Percentiles rank a stretch among this genome's conserved stretches.
Evolutionary conservation across 495 filamentous ascomycete genomes (phyloP).

Genomic region (Jackrogersella minutella): DNA sequence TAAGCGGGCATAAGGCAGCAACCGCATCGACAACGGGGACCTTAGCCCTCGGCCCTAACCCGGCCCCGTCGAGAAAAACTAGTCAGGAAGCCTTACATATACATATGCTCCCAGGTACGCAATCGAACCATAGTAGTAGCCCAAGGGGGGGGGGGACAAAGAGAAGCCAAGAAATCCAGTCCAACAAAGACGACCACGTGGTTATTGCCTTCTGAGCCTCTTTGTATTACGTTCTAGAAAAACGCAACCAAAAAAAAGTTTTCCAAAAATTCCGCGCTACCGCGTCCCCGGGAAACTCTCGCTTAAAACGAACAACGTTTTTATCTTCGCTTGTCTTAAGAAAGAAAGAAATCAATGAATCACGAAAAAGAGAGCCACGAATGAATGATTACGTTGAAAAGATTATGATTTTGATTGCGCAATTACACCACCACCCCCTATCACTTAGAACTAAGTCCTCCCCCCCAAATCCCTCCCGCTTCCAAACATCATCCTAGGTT

Average conservation of each 20-base stretch:
- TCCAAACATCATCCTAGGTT: too few species aligned
- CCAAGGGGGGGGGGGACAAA: too few species aligned
- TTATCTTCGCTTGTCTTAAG: not conserved
- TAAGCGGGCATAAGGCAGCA: not conserved
- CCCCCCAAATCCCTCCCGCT: not conserved
- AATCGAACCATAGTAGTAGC: not conserved
- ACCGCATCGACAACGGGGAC: not conserved
- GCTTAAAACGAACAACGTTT: not conserved
- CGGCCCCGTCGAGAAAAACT: not conserved
- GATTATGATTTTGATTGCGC: conserved; percentile 13
- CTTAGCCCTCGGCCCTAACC: not conserved
- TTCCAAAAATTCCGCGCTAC: conserved; percentile 3
- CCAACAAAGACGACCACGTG: conserved; percentile 9
- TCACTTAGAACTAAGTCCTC: not conserved
- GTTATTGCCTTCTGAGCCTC: conserved; percentile 14
- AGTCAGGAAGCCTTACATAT: not conserved
- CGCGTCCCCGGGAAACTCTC: not conserved
- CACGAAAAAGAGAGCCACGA: not conserved
- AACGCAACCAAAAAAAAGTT: too few species aligned
- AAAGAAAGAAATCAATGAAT: conserved; percentile 4
- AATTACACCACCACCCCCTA: conserved; percentile 12
- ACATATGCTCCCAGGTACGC: too few species aligned
- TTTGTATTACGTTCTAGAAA: conserved; percentile 18
- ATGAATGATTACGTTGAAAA: not conserved
- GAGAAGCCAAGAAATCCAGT: conserved; percentile 3